Evolutionary conservation across 306 rosid genomes (phyloP), one percentile per base, ranked within the genome.

Genomic region (Glycine latifolia): DNA sequence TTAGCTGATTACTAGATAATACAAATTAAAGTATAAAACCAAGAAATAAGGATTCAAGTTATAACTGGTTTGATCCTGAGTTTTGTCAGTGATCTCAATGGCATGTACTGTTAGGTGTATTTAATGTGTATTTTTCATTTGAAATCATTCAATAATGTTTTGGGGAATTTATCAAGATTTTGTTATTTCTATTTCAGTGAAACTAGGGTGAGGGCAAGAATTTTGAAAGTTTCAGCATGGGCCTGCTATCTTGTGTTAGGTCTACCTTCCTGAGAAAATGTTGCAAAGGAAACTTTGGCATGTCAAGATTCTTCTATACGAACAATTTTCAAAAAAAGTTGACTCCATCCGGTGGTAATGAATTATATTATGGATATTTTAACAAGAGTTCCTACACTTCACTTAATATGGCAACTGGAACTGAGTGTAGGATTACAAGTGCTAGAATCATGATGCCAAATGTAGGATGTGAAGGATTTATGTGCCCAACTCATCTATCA

Each of bases 261-360:
- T 65, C 20, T 6, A 13, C 48, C 4, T 41, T 65, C 17, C 1
- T 65, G 48, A 9, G 12, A 35, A 65, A 65, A 3, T 65, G 70
- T 65, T 3, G 70, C 8, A 37, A 65, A 37, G 70, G 70, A 63
- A 63, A 63, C 47, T 5, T 37, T 65, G 70, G 70, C 48, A 7
- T 37, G 48, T 65, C 70, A 13, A 65, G 70, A 62, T 62, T 65
- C 11, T 65, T 37, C 20, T 46, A 65, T 3, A 37, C 26, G 1
- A 65, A 37, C 16, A 14, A 65, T 37, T 65, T 14, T 37, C 20
- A 37, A 65, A 12, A 2, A 12, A 65, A 65, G 12, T 65, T 65
- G 20, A 37, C 12, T 35, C 7, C 7, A 13, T 65, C 72, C 4
- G 2, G 71, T 66, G 26, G 31, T 41, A 67, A n/a, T 8, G 52